A percentile compares a stretch with the other conserved stretches of the same genome.
Evolutionary conservation across 2,329 filamentous ascomycete genomes (phyloP).

Genomic region (Calonectria hongkongensis): DNA sequence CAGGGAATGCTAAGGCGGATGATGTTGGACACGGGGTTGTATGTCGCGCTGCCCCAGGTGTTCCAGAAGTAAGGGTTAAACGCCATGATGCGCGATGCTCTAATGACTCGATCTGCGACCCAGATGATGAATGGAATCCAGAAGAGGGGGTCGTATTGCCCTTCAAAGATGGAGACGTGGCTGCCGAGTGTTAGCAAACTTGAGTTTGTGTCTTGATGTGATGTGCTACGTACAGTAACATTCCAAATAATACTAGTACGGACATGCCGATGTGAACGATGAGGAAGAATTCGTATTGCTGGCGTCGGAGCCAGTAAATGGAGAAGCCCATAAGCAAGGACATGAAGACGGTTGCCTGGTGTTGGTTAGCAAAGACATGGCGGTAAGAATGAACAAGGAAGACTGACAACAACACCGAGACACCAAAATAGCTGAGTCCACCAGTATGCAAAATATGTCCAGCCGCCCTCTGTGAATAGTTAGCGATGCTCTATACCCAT

Average conservation of each 20-base stretch:
- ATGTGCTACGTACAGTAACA: slow-evolving; percentile 67
- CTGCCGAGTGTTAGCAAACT: slow-evolving; percentile 50
- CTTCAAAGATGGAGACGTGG: slow-evolving; percentile 72
- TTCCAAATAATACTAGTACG: slow-evolving; percentile 67
- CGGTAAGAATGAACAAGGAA: background rate
- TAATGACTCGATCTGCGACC: slow-evolving; percentile 68
- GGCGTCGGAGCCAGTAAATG: slow-evolving; percentile 69
- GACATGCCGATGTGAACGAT: slow-evolving; percentile 71
- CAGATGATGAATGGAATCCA: slow-evolving; percentile 71
- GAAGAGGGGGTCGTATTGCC: slow-evolving; percentile 68
- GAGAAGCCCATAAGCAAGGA: slow-evolving; percentile 68
- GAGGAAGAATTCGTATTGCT: slow-evolving; percentile 72
- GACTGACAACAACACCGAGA: slow-evolving; percentile 67
- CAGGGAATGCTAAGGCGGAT: slow-evolving; percentile 63
- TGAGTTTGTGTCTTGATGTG: fast-evolving
- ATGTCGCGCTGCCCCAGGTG: slow-evolving; percentile 59
- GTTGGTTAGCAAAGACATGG: background rate
- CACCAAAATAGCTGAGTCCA: slow-evolving; percentile 69
- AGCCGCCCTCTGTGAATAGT: slow-evolving; percentile 60
- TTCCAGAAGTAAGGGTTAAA: slow-evolving; percentile 64
- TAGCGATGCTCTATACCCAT: background rate
- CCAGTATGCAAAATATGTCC: slow-evolving; percentile 60
- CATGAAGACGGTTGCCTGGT: slow-evolving; percentile 66
- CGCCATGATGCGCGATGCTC: slow-evolving; percentile 63
- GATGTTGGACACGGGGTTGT: slow-evolving; percentile 63